Base-by-base conservation (phyloP, 2,329 filamentous ascomycete genomes). In the Graphiopsis chlorocephala region DNA sequence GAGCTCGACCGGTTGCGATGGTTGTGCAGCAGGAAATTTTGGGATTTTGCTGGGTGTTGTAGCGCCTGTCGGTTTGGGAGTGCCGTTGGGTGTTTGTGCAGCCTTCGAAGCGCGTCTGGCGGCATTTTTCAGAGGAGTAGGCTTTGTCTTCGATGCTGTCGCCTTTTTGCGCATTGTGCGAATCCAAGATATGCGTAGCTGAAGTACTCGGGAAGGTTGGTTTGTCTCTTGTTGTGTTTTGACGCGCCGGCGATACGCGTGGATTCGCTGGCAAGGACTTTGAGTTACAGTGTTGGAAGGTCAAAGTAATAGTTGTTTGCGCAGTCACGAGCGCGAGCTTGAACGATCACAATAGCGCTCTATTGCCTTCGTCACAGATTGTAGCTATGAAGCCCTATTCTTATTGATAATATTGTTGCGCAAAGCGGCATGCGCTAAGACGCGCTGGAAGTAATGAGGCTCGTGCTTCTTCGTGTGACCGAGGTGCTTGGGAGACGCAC, bases 1-100 rank as follows among this genome's bases (percentile, higher is more conserved):
- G 14, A 62, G 47, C 12, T 62, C 60, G 15, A 35, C 48, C 4
- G 60, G 60, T 33, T 62, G 60, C 15, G 33, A 35, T 20, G 60
- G 31, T 29, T 55, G 60, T 12, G 48, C 48, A 4, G 59, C 28
- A 11, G 47, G 47, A 14, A 47, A 52, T 29, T 53, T 53, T 11
- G 45, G 28, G 2, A 47, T 38, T 20, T 61, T 47, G 45, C 26
- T 29, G 25, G 25, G 45, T 38, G 29, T 38, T 23, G 28, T 26
- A 28, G 59, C 31, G 25, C 8, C 29, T 11, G 48, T 35, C 14
- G 60, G 28, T 17, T 53, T 26, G 5, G 60, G 60, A 26, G 60
- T 62, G 38, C 58, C 42, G n/a, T 35, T 61, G 25, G 20, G 48
- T 42, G 42, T 15, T 26, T 26, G 5, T 14, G 23, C 28, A 7